phyloP scores from a whole-genome alignment of 352 stramenopile genomes.

The Blastocystis sp. region DNA sequence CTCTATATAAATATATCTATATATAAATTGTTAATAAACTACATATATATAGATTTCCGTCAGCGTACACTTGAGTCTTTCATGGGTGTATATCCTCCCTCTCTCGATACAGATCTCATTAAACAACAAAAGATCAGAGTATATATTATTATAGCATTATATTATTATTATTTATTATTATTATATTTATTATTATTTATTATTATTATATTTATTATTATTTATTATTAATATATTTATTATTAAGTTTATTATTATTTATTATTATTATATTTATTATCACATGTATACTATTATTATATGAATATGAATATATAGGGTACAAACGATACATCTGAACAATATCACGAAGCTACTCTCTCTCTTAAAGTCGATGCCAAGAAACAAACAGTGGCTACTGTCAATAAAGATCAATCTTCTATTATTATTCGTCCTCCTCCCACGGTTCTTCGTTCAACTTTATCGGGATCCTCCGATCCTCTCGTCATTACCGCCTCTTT shows the following conservation, averaged over 20 bases:
- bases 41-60: not conserved
- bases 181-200: too few relatives aligned
- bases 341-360: slow-evolving; percentile 22
- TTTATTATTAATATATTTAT: too few relatives aligned
- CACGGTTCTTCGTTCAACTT: slow-evolving; percentile 29
- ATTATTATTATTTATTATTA: too few relatives aligned
- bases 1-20: too few relatives aligned
- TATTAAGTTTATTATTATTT: too few relatives aligned
- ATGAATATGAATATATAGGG: slow-evolving; percentile 34
- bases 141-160: too few relatives aligned
- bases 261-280: too few relatives aligned
- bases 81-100: slow-evolving; percentile 13
- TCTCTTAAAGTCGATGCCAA: not conserved
- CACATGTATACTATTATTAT: too few relatives aligned
- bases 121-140: slow-evolving; percentile 28
- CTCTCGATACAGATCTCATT: slow-evolving; percentile 18
- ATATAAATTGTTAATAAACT: too few relatives aligned
- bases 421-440: slow-evolving; percentile 13
- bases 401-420: not conserved
- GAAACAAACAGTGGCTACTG: not conserved
- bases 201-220: too few relatives aligned
- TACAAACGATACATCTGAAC: slow-evolving; percentile 11
- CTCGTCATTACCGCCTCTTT: slow-evolving; percentile 32
- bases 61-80: slow-evolving; percentile 22
- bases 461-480: slow-evolving; percentile 23